Conservation (phyloP, 805 yeast genomes). For the Nakazawaea holstii region DNA sequence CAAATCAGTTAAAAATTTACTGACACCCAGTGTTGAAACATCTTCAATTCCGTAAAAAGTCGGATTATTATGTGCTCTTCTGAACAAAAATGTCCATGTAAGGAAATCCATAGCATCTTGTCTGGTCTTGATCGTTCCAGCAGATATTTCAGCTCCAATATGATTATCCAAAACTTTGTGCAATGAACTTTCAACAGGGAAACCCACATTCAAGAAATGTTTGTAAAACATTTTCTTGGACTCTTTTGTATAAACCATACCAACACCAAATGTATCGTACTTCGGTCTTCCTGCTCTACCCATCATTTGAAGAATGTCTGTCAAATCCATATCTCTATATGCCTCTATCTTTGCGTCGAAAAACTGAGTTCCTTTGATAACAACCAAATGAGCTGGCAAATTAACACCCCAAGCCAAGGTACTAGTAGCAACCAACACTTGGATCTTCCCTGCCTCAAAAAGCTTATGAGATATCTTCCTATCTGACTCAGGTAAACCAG, state of each 20-base stretch:
- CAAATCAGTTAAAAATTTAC: constrained; percentile 52
- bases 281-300: constrained; percentile 85
- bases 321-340: constrained; percentile 75
- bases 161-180: constrained; percentile 77
- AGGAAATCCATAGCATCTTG: constrained; percentile 72
- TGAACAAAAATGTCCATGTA: constrained; percentile 70
- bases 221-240: constrained; percentile 71
- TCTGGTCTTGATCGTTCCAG: constrained; percentile 58
- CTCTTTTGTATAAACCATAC: constrained; percentile 72
- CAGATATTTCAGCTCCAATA: constrained; percentile 73
- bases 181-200: constrained; percentile 77
- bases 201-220: constrained; percentile 72
- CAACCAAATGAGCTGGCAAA: constrained; percentile 73
- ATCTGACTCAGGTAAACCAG: constrained; percentile 73
- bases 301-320: constrained; percentile 81
- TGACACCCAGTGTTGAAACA: constrained; percentile 46
- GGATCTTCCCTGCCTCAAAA: constrained; percentile 65
- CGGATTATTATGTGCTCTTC: constrained; percentile 74
- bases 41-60: constrained; percentile 73
- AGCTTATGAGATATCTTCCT: constrained; percentile 65
- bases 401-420: constrained; percentile 87
- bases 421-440: constrained; percentile 72
- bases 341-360: constrained; percentile 61
- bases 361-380: constrained; percentile 71
- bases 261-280: constrained; percentile 71